phyloP scores from a whole-genome alignment of 371 early-diverging fungal genomes.

The Mucor saturninus region DNA sequence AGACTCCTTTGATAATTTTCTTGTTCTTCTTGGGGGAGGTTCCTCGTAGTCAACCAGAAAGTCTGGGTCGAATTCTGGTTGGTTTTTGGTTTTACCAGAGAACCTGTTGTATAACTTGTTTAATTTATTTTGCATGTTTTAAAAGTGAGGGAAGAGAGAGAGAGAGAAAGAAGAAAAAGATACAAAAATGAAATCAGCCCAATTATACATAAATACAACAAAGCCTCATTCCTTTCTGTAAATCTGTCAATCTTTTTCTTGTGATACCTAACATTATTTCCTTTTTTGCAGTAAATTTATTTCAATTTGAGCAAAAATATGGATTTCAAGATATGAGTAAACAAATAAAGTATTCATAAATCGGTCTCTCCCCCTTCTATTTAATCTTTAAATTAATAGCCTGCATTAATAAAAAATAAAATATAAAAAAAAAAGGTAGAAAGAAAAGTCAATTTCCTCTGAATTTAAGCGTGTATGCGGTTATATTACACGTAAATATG shows the following conservation, averaged over 20 bases:
- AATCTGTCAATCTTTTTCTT: neutral
- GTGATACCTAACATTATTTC: neutral
- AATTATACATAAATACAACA: constrained; percentile 13
- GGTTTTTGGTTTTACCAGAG: neutral
- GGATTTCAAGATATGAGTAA: neutral
- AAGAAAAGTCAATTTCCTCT: too few relatives aligned
- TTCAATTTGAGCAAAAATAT: too few relatives aligned
- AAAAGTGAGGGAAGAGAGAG: neutral
- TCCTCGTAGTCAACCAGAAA: constrained; percentile 21
- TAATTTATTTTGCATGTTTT: constrained; percentile 4
- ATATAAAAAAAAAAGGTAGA: too few relatives aligned
- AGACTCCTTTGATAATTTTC: constrained; percentile 12
- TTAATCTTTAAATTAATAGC: too few relatives aligned
- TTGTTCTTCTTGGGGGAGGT: constrained; percentile 1
- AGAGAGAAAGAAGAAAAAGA: neutral
- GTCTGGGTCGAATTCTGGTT: constrained; percentile 13
- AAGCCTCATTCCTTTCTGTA: constrained; percentile 16
- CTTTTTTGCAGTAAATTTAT: neutral
- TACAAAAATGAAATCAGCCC: constrained; percentile 12
- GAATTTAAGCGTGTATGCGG: too few relatives aligned
- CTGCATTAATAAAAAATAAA: too few relatives aligned
- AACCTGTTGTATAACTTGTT: constrained; percentile 4
- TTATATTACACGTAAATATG: too few relatives aligned
- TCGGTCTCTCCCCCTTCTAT: too few relatives aligned
- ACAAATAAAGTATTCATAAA: neutral